Base-by-base conservation (phyloP, 257 asterid species). In the Anisodus acutangulus region DNA sequence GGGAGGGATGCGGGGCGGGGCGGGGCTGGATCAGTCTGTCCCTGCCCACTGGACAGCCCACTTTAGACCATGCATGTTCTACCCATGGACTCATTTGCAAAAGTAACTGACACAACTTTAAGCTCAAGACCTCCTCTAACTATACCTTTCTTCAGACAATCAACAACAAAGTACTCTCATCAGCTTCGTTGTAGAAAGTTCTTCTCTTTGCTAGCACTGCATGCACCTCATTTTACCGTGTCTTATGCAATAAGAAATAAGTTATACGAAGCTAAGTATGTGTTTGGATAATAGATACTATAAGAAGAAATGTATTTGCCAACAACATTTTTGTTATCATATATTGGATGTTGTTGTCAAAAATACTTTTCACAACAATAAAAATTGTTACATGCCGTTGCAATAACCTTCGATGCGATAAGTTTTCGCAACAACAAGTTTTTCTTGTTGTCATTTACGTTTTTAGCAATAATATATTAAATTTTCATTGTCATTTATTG, bases 21-120 rank as follows among this genome's bases (percentile, higher is more conserved):
- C 13, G 62, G 81, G 62, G 62, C 13, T 45, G 81, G 35, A 31
- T 22, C 26, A 22, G 26, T 0, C 26, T n/a, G 26, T 22, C 26
- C 26, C 35, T 1, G 35, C 35, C 35, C 35, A 31, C 35, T 31
- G 35, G 35, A 31, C 35, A 43, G 5, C 17, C 17, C 79, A 71
- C 79, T 71, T 70, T 41, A 49, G 81, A 74, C 81, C 81, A 31
- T 10, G 62, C 81, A 74, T 22, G 45, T 74, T 49, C 81, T 11
- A 49, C 81, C 49, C 81, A 49, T 49, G 62, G 49, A 67, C 35
- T 43, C 43, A 11, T 49, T 13, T 49, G 8, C 19, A 74, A 47
- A 74, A 74, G 41, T 19, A 5, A 45, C 81, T 74, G 45, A 1
- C 62, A 74, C 62, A 11, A 76, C 81, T 76, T 69, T 69, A 69